Evolutionary conservation across 345 rosid genomes (phyloP).

Genomic region (Toxicodendron radicans): DNA sequence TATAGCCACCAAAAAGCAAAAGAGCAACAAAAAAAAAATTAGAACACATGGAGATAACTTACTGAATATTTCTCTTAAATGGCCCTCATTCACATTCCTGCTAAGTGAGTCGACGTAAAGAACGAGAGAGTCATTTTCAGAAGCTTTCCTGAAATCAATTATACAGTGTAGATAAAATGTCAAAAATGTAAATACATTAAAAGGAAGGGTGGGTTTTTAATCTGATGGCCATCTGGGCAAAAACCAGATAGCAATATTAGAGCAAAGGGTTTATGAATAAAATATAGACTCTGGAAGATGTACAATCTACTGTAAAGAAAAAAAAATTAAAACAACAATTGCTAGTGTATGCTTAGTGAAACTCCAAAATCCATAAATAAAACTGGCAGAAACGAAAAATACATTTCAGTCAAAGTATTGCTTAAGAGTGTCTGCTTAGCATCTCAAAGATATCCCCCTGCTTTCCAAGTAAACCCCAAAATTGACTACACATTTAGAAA

Average conservation of each 20-base stretch:
- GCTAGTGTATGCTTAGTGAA: neutral
- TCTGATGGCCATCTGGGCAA: neutral
- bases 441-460: neutral
- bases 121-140: slow-evolving; percentile 79
- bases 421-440: neutral
- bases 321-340: neutral
- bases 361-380: neutral
- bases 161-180: neutral
- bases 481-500: neutral
- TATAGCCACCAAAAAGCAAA: too few species aligned
- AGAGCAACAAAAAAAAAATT: neutral
- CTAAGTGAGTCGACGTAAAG: slow-evolving; percentile 80
- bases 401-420: neutral
- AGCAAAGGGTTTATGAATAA: neutral
- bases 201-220: too few species aligned
- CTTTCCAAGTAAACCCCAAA: neutral
- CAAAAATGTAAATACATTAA: neutral
- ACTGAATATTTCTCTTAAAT: slow-evolving; percentile 91
- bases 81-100: slow-evolving; percentile 93
- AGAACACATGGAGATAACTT: slow-evolving; percentile 22
- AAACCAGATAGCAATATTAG: neutral
- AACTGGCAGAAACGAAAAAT: neutral
- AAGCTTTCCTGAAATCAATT: slow-evolving; percentile 66
- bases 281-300: neutral
- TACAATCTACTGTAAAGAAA: neutral